Conservation (phyloP, 805 yeast genomes). For the Suhomyces faveliae region DNA sequence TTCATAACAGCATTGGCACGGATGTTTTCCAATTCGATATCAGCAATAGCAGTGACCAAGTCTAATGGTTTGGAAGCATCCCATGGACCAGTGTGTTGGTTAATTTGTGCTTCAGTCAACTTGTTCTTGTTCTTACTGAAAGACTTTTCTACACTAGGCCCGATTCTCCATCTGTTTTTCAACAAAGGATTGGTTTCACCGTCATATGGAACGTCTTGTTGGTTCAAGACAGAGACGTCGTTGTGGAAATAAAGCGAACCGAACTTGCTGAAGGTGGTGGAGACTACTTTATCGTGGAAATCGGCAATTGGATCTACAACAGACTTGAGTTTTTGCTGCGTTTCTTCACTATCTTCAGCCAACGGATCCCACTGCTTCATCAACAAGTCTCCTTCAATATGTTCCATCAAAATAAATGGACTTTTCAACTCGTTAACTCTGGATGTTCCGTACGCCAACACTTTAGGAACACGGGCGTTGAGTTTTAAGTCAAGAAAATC, state of each 20-base stretch:
- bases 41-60: slow-evolving; percentile 61
- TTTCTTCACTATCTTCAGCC: slow-evolving; percentile 51
- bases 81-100: slow-evolving; percentile 77
- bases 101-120: slow-evolving; percentile 49
- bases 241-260: slow-evolving; percentile 82
- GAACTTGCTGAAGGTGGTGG: slow-evolving; percentile 61
- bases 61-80: slow-evolving; percentile 54
- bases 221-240: slow-evolving; percentile 54
- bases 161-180: slow-evolving; percentile 78
- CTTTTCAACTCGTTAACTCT: slow-evolving; percentile 60
- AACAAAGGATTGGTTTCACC: slow-evolving; percentile 59
- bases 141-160: slow-evolving; percentile 81
- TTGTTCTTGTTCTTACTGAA: slow-evolving; percentile 67
- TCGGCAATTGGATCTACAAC: slow-evolving; percentile 76
- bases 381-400: slow-evolving; percentile 70
- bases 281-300: slow-evolving; percentile 54
- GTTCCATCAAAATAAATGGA: slow-evolving; percentile 83
- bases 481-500: slow-evolving; percentile 72
- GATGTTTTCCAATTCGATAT: slow-evolving; percentile 62
- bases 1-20: slow-evolving; percentile 11
- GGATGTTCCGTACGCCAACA: slow-evolving; percentile 63
- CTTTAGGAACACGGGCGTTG: slow-evolving; percentile 69
- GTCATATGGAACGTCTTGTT: slow-evolving; percentile 49
- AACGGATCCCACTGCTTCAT: slow-evolving; percentile 94
- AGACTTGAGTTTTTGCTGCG: slow-evolving; percentile 49